Conservation (phyloP, 352 stramenopile genomes). For the Pythium aristosporum region DNA sequence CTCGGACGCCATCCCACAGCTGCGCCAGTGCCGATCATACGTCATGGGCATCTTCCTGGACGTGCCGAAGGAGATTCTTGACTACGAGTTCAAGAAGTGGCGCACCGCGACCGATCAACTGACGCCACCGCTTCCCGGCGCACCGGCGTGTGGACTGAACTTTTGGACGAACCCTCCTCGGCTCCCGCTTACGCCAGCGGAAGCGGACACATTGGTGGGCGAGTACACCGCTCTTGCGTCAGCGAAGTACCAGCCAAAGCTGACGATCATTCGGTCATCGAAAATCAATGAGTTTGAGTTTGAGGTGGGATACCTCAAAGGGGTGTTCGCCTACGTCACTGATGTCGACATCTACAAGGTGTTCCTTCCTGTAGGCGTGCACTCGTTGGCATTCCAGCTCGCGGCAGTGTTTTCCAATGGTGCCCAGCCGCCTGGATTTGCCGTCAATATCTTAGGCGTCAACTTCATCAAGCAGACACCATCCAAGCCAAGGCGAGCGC, state of each 20-base stretch:
- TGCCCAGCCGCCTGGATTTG: background rate
- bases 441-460: background rate
- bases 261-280: slow-evolving; percentile 23
- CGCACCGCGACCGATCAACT: slow-evolving; percentile 30
- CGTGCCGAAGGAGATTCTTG: slow-evolving; percentile 47
- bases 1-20: slow-evolving; percentile 28
- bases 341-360: slow-evolving; percentile 2
- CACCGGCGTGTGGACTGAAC: slow-evolving; percentile 34
- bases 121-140: slow-evolving; percentile 26
- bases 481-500: too few relatives aligned
- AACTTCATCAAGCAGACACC: background rate
- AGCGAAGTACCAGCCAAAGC: slow-evolving; percentile 32
- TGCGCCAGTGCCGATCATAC: slow-evolving; percentile 51
- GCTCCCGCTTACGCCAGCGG: slow-evolving; percentile 22
- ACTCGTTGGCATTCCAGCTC: background rate
- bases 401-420: background rate
- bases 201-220: slow-evolving; percentile 34
- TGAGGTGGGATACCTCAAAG: background rate
- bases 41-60: slow-evolving; percentile 65
- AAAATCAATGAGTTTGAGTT: slow-evolving; percentile 4
- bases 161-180: slow-evolving; percentile 47
- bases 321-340: background rate
- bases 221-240: slow-evolving; percentile 40
- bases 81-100: slow-evolving; percentile 37
- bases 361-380: background rate